Percentiles rank a stretch among this genome's conserved stretches.
These are phyloP conservation scores for Murraya paniculata DNA, from an alignment of 345 rosid genomes.

Conservation along the genomic window DNA sequence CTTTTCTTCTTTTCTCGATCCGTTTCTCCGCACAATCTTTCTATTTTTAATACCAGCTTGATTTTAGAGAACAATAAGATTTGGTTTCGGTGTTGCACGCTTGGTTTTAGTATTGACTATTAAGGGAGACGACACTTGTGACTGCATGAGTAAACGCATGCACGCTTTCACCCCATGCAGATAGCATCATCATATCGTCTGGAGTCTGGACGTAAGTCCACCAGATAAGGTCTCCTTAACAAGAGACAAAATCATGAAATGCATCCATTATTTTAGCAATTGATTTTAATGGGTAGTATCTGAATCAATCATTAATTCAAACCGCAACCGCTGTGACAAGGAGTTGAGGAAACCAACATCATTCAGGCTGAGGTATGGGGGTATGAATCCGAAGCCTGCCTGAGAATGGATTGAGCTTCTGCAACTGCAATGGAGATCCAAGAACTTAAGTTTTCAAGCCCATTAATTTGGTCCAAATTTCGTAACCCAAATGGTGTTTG, in stretches of 20 bases:
- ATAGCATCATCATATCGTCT: constrained; percentile 29
- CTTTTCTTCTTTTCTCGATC: constrained; percentile 7
- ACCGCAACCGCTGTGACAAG: not conserved
- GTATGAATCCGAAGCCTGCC: not conserved
- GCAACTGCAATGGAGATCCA: no score
- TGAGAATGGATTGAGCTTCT: no score
- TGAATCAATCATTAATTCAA: not conserved
- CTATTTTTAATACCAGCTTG: not conserved
- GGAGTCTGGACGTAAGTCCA: constrained; percentile 1
- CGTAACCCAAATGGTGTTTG: no score
- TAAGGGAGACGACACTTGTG: not conserved
- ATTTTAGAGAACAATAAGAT: not conserved
- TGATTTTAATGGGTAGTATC: not conserved
- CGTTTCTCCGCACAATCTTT: not conserved
- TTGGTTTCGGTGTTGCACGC: not conserved
- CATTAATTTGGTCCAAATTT: no score
- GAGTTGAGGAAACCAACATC: not conserved
- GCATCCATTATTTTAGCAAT: not conserved
- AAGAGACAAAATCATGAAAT: constrained; percentile 14
- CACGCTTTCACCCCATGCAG: constrained; percentile 48
- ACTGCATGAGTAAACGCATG: constrained; percentile 20
- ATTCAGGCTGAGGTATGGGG: not conserved
- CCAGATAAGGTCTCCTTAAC: not conserved
- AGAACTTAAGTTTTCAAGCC: no score
- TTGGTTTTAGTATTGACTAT: not conserved